Percentiles rank a stretch among this genome's conserved stretches.
These are phyloP conservation scores for Boletus insuetus DNA, from an alignment of 768 basidiomycete species.

Conservation along the genomic window DNA sequence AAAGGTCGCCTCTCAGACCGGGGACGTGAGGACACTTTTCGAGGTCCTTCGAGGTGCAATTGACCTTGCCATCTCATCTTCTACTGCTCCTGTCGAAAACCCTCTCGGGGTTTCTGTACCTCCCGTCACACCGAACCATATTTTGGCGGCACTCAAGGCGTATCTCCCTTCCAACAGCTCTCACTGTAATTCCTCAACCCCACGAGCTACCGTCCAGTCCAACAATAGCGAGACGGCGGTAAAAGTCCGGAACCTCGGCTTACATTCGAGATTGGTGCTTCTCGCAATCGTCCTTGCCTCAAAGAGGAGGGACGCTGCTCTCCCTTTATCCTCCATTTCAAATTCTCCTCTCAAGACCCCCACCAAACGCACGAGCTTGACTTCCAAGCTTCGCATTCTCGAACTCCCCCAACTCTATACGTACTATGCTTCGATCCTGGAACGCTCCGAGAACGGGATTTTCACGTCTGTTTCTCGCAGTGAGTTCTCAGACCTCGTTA, in stretches of 20 bases:
- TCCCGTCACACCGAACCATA: conserved; percentile 60
- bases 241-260: conserved; percentile 66
- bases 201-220: conserved; percentile 23
- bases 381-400: conserved; percentile 39
- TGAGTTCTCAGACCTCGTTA: conserved; percentile 72
- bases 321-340: conserved; percentile 45
- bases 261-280: conserved; percentile 72
- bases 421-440: conserved; percentile 61
- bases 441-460: conserved; percentile 49
- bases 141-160: conserved; percentile 73
- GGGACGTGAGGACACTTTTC: conserved; percentile 78
- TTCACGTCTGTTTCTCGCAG: conserved; percentile 69
- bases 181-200: conserved; percentile 5
- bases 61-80: conserved; percentile 53
- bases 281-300: conserved; percentile 62
- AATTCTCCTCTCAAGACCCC: conserved; percentile 38
- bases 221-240: conserved; percentile 58
- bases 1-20: conserved; percentile 78
- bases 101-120: conserved; percentile 36
- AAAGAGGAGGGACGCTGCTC: conserved; percentile 56
- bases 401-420: conserved; percentile 61
- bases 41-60: conserved; percentile 81
- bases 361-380: conserved; percentile 49
- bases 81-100: conserved; percentile 15
- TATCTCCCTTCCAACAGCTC: conserved; percentile 47